A percentile compares a stretch with the other conserved stretches of the same genome.
Conservation (phyloP, 2,329 filamentous ascomycete genomes). For the Pestalotiopsis sp. region DNA sequence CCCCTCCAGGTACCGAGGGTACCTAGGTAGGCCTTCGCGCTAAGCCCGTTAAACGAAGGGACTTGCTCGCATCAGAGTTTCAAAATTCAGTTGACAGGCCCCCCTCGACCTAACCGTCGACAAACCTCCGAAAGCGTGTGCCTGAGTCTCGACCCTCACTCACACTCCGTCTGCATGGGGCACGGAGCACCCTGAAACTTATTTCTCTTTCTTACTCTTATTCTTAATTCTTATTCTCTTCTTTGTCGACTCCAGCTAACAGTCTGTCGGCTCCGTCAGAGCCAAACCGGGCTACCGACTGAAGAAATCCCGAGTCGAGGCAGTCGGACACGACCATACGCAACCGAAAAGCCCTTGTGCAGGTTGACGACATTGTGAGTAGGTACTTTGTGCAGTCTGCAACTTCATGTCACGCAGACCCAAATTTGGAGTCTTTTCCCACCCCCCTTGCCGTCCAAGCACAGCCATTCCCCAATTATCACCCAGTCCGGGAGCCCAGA, state of each 20-base stretch:
- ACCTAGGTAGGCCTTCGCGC: not conserved
- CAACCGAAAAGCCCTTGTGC: not conserved
- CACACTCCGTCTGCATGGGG: no score
- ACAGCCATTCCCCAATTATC: slow-evolving; percentile 6
- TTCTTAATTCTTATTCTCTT: no score
- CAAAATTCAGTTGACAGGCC: slow-evolving; percentile 13
- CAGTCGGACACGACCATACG: no score
- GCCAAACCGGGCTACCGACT: no score
- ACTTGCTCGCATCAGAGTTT: slow-evolving; percentile 11
- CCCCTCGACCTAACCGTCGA: not conserved
- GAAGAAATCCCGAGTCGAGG: no score
- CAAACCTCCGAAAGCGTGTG: not conserved
- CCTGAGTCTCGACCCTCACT: no score
- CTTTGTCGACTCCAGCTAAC: no score
- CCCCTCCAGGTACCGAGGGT: not conserved
- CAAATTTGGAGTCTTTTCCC: not conserved
- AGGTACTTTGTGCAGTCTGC: not conserved
- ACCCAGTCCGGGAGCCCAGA: not conserved
- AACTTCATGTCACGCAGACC: not conserved
- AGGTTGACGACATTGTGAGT: not conserved
- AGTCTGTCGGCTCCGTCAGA: no score
- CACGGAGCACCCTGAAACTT: no score
- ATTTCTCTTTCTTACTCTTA: no score
- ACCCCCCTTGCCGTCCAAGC: slow-evolving; percentile 1
- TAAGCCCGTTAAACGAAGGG: not conserved